Evolutionary conservation across 495 filamentous ascomycete species (phyloP).

Genomic region (Penicillium canariense): DNA sequence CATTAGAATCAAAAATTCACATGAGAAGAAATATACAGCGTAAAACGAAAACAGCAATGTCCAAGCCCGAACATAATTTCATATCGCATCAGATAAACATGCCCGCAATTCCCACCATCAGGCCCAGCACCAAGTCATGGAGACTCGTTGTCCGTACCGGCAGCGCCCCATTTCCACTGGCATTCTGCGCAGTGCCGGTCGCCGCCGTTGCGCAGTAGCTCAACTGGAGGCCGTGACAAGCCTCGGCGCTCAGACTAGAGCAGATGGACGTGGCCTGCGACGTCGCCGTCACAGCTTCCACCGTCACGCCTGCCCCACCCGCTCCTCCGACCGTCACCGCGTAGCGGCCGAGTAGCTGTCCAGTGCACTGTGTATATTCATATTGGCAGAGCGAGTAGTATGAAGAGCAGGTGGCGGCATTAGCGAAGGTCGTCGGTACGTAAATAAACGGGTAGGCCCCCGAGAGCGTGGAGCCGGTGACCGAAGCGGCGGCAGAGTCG

Average conservation of each 20-base stretch:
- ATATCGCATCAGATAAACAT: conserved; percentile 41
- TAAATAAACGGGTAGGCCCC: conserved; percentile 62
- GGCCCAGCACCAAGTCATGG: conserved; percentile 41
- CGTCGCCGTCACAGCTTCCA: conserved; percentile 52
- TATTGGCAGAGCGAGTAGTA: conserved; percentile 64
- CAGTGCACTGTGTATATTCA: conserved; percentile 62
- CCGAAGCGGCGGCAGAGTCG: conserved; percentile 32
- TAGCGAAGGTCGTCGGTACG: conserved; percentile 63
- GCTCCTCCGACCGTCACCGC: conserved; percentile 44
- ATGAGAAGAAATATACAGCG: background rate
- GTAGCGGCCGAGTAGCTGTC: conserved; percentile 51
- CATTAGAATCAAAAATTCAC: background rate
- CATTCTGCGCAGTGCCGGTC: conserved; percentile 28
- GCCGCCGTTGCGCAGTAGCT: conserved; percentile 50
- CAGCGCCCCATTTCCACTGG: conserved; percentile 34
- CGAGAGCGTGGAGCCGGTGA: conserved; percentile 43
- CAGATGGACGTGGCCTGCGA: conserved; percentile 62
- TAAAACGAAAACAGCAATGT: background rate
- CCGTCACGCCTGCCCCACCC: conserved; percentile 58
- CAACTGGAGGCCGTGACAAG: conserved; percentile 58
- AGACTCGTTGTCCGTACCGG: conserved; percentile 32
- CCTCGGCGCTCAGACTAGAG: conserved; percentile 57
- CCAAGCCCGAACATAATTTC: conserved; percentile 15
- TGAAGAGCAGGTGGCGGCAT: conserved; percentile 61
- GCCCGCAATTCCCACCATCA: conserved; percentile 43